Base-by-base conservation (phyloP, 192 early-diverging fungal species). In the Linnemannia hyalina region DNA sequence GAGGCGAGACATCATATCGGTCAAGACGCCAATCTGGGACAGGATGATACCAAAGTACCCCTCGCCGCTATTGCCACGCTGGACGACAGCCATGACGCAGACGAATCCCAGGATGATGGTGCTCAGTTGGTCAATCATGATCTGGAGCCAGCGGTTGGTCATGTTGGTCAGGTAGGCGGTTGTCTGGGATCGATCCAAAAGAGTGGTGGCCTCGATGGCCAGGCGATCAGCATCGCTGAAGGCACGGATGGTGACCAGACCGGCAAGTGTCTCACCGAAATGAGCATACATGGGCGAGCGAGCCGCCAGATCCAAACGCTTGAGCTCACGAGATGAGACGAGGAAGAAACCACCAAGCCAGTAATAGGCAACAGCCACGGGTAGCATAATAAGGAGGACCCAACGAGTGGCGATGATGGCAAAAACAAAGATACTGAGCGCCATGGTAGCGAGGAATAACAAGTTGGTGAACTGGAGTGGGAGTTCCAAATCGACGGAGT, bases 61-160 rank as follows among this genome's bases (percentile, higher is more conserved):
- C 63, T 75, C 11, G 44, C 44, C 44, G 68, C 91, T 91, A 32
- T 91, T 82, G 13, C 93, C 70, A 11, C 93, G 84, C n/a, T 93
- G 89, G 7, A 95, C 32, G 32, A 97, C 94, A 5, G 93, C 92
- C 74, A 97, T 90, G 57, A 96, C 74, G 0, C 92, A 92, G 3
- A 95, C 93, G 22, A 93, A 90, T 70, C 97, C 93, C 4, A 96
- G 92, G 80, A 97, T 91, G 68, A 96, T 74, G 9, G 93, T 88
- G 22, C 96, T 94, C 76, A 97, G 91, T 49, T 93, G 91, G 78
- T 97, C 96, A 35, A 97, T 87, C 20, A 95, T 94, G 16, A 95
- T 86, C 18, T 90, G 90, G 80, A 94, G 82, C 94, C 92, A 94
- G 16, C 92, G 91, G 68, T 94, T 93, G 13, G 91, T 88, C 9